Percentiles rank a stretch among this genome's conserved stretches.
Evolutionary conservation across 2,329 filamentous ascomycete genomes (phyloP).

Genomic region (Atkinsonella texensis): DNA sequence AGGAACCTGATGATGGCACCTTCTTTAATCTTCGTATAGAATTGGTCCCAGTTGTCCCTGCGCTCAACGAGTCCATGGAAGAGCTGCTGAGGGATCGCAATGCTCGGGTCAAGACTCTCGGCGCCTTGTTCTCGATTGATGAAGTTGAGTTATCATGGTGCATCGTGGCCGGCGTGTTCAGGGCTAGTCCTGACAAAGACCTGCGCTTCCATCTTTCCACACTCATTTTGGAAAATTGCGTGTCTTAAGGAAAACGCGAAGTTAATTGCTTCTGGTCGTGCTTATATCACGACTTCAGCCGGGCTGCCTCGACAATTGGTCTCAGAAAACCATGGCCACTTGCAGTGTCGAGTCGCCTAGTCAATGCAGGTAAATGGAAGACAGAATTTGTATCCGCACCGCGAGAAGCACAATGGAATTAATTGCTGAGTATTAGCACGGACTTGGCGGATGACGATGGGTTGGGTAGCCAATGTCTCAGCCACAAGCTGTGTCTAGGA

Average conservation of each 20-base stretch:
- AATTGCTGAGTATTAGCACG: not conserved
- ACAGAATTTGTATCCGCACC: not conserved
- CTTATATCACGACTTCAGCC: not conserved
- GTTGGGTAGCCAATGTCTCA: slow-evolving; percentile 10
- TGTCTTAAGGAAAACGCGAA: not conserved
- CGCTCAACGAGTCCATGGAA: slow-evolving; percentile 27
- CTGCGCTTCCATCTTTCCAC: slow-evolving; percentile 24
- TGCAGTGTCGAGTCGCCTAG: not conserved
- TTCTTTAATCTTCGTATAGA: slow-evolving; percentile 26
- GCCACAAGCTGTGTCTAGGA: slow-evolving; percentile 11
- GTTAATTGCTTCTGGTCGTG: not conserved
- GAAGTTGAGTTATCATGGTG: slow-evolving; percentile 11
- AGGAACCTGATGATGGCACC: slow-evolving; percentile 24
- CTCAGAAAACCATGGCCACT: slow-evolving; percentile 6
- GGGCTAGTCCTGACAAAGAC: slow-evolving; percentile 18
- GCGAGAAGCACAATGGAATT: not conserved
- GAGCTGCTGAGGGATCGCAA: slow-evolving; percentile 28
- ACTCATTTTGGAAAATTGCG: slow-evolving; percentile 13
- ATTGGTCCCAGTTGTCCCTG: slow-evolving; percentile 17
- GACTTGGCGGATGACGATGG: not conserved
- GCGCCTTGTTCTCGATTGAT: slow-evolving; percentile 20
- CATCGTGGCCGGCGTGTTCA: slow-evolving; percentile 11
- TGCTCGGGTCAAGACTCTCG: slow-evolving; percentile 24
- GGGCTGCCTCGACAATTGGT: not conserved
- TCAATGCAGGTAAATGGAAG: not conserved